A percentile compares a stretch with the other conserved stretches of the same genome.
Evolutionary conservation across 208 protist species (phyloP).

Genomic region (Crithidia fasciculata): DNA sequence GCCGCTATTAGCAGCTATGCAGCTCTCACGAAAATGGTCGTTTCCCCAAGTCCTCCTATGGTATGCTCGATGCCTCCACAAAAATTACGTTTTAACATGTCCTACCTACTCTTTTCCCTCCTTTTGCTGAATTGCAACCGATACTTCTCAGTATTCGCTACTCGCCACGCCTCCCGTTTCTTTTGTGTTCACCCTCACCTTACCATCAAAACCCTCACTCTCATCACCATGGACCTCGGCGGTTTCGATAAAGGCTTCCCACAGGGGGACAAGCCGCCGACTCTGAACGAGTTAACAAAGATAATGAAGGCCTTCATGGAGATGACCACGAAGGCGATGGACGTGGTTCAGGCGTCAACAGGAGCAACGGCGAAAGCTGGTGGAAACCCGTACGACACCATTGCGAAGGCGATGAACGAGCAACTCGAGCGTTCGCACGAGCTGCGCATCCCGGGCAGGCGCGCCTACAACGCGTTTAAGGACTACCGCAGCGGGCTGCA

Average conservation of each 20-base stretch:
- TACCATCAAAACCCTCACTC: no score
- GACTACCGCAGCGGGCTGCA: background rate
- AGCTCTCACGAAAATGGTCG: background rate
- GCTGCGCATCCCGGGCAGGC: background rate
- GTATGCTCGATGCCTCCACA: background rate
- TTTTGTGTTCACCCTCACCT: no score
- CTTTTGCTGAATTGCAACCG: no score
- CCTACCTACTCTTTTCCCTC: background rate
- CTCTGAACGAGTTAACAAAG: no score
- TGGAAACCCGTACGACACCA: background rate
- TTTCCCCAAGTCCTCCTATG: background rate
- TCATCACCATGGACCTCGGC: no score
- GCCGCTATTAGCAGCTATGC: no score
- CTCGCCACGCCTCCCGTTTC: no score
- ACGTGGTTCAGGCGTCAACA: background rate
- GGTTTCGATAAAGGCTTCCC: no score
- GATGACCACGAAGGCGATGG: background rate
- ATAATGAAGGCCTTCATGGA: background rate
- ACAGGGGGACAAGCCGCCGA: no score
- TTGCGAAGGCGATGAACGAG: background rate
- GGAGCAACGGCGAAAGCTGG: no score
- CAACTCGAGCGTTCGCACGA: background rate
- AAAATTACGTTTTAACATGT: background rate
- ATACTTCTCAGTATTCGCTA: no score
- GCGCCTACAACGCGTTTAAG: background rate